These are phyloP conservation scores for Hypoxylon sp. DNA, from an alignment of 2,329 filamentous ascomycete species.

Conservation along the genomic window DNA sequence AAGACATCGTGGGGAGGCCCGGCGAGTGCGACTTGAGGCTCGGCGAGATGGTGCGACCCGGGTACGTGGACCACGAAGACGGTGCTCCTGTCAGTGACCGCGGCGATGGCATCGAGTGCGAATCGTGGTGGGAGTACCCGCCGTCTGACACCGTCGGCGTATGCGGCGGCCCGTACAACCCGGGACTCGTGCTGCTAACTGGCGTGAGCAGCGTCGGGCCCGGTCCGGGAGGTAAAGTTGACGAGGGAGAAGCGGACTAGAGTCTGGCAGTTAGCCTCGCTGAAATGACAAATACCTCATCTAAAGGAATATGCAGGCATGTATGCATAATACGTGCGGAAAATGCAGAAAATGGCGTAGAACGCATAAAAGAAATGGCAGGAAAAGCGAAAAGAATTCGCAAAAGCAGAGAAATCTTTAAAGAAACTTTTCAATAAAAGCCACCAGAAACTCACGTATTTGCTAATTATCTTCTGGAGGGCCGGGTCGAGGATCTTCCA, in stretches of 20 bases:
- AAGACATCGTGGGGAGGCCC: slow-evolving; percentile 49
- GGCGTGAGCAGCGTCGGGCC: slow-evolving; percentile 44
- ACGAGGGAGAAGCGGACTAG: slow-evolving; percentile 44
- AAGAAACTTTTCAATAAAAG: neutral
- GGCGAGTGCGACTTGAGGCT: slow-evolving; percentile 50
- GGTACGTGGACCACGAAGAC: slow-evolving; percentile 59
- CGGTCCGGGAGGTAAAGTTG: slow-evolving; percentile 38
- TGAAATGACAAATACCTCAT: neutral
- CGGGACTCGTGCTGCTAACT: slow-evolving; percentile 46
- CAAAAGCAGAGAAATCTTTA: neutral
- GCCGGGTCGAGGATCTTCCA: slow-evolving; percentile 90
- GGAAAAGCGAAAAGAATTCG: neutral
- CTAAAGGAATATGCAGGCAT: neutral
- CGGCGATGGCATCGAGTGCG: slow-evolving; percentile 61
- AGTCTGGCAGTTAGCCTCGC: slow-evolving; percentile 18
- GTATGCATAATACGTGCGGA: too few relatives aligned
- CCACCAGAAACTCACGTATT: slow-evolving; percentile 67
- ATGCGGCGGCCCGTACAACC: slow-evolving; percentile 47
- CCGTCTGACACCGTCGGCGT: slow-evolving; percentile 50
- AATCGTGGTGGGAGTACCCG: slow-evolving; percentile 52
- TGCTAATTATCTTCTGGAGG: slow-evolving; percentile 97
- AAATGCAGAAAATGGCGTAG: neutral
- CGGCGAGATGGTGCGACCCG: slow-evolving; percentile 56
- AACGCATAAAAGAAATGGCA: neutral
- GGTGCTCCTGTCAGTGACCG: slow-evolving; percentile 59